Conservation (phyloP, 257 asterid species). For the Osmanthus fragrans region DNA sequence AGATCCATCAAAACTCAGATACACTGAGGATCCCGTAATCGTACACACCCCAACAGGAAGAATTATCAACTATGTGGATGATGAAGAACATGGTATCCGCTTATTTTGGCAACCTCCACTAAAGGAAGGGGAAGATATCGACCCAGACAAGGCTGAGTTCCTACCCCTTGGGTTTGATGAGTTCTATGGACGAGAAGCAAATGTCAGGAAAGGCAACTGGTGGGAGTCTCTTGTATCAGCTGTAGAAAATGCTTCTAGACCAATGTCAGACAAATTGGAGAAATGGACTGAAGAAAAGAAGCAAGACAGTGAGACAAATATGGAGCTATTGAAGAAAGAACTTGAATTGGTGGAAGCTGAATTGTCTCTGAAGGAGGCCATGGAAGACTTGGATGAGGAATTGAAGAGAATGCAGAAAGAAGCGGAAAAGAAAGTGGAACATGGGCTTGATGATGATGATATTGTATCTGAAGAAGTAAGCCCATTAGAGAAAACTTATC, state of each 20-base stretch:
- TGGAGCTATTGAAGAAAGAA: constrained; percentile 55
- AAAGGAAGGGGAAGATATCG: constrained; percentile 57
- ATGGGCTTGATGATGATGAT: constrained; percentile 44
- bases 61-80: constrained; percentile 78
- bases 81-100: constrained; percentile 84
- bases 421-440: constrained; percentile 66
- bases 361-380: constrained; percentile 65
- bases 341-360: constrained; percentile 72
- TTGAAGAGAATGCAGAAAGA: constrained; percentile 69
- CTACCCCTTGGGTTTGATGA: constrained; percentile 90
- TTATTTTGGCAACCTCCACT: constrained; percentile 80
- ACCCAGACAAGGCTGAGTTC: constrained; percentile 61
- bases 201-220: constrained; percentile 30
- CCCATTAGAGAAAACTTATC: constrained; percentile 31
- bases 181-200: constrained; percentile 62
- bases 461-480: constrained; percentile 36
- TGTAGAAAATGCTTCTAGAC: constrained; percentile 39
- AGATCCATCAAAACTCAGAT: constrained; percentile 68
- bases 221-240: constrained; percentile 40
- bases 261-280: constrained; percentile 39
- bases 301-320: constrained; percentile 48
- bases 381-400: constrained; percentile 72
- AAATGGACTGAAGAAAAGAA: constrained; percentile 73
- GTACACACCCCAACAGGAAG: constrained; percentile 92
- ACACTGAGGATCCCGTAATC: constrained; percentile 80